These are phyloP conservation scores for Hanseniaspora pseudoguilliermondii DNA, from an alignment of 805 yeast species.

Conservation along the genomic window DNA sequence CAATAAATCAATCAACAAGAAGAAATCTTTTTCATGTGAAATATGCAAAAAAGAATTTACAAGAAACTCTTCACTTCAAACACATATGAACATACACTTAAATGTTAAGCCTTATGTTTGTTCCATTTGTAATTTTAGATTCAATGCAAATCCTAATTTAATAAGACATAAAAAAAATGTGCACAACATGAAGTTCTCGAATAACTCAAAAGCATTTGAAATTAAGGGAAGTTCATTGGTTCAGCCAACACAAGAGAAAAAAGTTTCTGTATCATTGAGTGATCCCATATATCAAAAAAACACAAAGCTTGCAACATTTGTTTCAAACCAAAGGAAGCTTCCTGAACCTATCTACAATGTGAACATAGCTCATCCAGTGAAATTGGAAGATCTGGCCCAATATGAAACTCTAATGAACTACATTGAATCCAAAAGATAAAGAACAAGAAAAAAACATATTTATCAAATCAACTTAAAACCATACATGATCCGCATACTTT, in stretches of 20 bases:
- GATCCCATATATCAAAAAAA: not conserved
- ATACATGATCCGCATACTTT: too few relatives aligned
- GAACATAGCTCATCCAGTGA: conserved; percentile 2
- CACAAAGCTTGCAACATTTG: not conserved
- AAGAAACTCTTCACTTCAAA: conserved; percentile 2
- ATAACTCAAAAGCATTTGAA: not conserved
- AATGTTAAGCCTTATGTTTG: conserved; percentile 4
- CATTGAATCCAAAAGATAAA: not conserved
- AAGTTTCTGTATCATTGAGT: not conserved
- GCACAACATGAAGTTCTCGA: not conserved
- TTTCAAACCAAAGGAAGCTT: not conserved
- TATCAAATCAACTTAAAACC: too few relatives aligned
- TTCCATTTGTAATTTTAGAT: not conserved
- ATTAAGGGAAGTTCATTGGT: not conserved
- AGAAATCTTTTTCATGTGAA: not conserved
- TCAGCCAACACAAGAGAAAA: not conserved
- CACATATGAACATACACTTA: conserved; percentile 9
- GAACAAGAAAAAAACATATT: not conserved
- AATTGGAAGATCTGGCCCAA: not conserved
- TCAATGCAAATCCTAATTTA: conserved; percentile 7
- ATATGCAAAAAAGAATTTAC: conserved; percentile 5
- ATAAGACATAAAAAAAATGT: conserved; percentile 8
- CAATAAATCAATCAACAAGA: not conserved
- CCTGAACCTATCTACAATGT: conserved; percentile 6
- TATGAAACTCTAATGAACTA: conserved; percentile 4